phyloP scores from a whole-genome alignment of 352 stramenopile species.

The Lagenidium giganteum region DNA sequence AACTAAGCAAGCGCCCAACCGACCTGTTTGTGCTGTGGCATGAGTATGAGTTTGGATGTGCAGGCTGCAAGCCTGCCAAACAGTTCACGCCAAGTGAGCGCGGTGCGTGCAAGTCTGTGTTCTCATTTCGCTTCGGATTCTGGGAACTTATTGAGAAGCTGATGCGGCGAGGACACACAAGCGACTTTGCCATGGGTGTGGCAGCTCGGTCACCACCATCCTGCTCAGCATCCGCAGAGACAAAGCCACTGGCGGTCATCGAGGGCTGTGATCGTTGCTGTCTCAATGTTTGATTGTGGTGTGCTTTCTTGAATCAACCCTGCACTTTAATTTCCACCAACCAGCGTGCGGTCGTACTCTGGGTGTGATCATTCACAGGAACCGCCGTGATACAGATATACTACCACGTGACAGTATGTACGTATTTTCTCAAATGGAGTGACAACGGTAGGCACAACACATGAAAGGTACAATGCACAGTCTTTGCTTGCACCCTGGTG shows the following conservation, averaged over 20 bases:
- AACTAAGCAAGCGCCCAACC: too few relatives aligned
- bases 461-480: too few relatives aligned
- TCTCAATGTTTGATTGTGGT: too few relatives aligned
- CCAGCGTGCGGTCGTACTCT: too few relatives aligned
- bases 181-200: neutral
- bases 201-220: neutral
- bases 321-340: too few relatives aligned
- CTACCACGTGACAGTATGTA: too few relatives aligned
- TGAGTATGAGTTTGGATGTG: neutral
- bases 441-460: too few relatives aligned
- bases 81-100: neutral
- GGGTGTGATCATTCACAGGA: too few relatives aligned
- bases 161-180: neutral
- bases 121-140: neutral
- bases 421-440: too few relatives aligned
- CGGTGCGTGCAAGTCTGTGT: neutral
- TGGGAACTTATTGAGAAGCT: neutral
- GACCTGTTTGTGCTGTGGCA: neutral
- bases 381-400: too few relatives aligned
- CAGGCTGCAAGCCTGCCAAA: neutral
- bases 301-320: too few relatives aligned
- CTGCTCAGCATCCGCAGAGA: neutral
- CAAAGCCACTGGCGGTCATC: neutral
- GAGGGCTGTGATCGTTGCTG: too few relatives aligned
- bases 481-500: conserved; percentile 1